Conservation (phyloP, 805 yeast genomes). For the Debaryomyces castellii region DNA sequence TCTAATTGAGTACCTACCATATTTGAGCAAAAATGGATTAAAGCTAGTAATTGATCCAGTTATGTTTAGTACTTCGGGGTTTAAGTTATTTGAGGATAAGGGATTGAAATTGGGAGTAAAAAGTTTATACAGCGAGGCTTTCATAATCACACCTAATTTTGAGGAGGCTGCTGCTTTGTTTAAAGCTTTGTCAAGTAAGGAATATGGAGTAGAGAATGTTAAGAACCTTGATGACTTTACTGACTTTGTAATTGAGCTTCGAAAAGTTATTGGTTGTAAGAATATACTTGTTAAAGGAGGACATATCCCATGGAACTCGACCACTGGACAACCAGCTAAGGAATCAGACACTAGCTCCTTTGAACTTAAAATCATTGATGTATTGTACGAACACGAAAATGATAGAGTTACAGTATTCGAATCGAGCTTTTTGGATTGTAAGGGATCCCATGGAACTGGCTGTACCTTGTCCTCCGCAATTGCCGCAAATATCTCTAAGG, state of each 20-base stretch:
- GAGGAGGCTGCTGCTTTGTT: slow-evolving; percentile 57
- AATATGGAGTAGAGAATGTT: slow-evolving; percentile 19
- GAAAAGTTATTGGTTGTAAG: slow-evolving; percentile 35
- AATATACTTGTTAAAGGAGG: slow-evolving; percentile 80
- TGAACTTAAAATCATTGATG: slow-evolving; percentile 45
- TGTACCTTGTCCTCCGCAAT: slow-evolving; percentile 84
- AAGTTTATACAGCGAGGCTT: slow-evolving; percentile 50
- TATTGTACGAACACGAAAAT: slow-evolving; percentile 46
- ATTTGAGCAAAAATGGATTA: slow-evolving; percentile 23
- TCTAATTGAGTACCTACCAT: slow-evolving; percentile 35
- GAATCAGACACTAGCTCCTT: neutral
- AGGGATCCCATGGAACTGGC: slow-evolving; percentile 85
- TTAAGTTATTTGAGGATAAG: slow-evolving; percentile 48
- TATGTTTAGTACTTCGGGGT: slow-evolving; percentile 79
- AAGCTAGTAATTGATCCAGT: slow-evolving; percentile 77
- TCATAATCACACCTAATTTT: slow-evolving; percentile 72
- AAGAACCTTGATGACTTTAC: slow-evolving; percentile 34
- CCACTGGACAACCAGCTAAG: slow-evolving; percentile 11
- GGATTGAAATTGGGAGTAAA: slow-evolving; percentile 45
- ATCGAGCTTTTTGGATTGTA: slow-evolving; percentile 45
- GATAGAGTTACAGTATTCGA: slow-evolving; percentile 42
- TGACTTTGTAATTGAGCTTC: slow-evolving; percentile 22
- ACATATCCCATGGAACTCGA: slow-evolving; percentile 50
- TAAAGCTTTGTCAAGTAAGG: slow-evolving; percentile 23
- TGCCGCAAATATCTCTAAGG: slow-evolving; percentile 70